Evolutionary conservation across 345 rosid genomes (phyloP), one percentile per base, ranked within the genome.

Genomic region (Eucalyptus tenuipes): DNA sequence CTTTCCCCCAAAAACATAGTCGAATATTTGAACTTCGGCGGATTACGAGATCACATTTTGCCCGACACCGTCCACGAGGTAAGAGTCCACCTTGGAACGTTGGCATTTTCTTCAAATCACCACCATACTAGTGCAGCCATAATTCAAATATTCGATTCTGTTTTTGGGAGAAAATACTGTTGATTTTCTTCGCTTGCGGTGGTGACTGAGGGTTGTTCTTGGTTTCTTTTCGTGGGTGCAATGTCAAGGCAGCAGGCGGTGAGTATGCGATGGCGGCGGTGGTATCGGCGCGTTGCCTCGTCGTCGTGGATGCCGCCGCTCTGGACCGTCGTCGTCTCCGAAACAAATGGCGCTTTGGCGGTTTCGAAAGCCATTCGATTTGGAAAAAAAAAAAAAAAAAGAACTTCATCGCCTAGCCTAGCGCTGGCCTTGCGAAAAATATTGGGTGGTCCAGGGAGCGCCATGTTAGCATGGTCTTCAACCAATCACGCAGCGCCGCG

Each of bases 41-140:
- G 92, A 93, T 88, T 94, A 94, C 75, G 44, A 90, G 66, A 90
- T 95, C 91, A 93, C 94, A 42, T 93, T 94, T 88, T 95, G 97
- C 89, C 95, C 95, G 29, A 88, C 91, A 48, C 89, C 92, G 24
- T 88, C 89, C 47, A 88, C 94, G 57, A 94, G 94, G 95, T 93
- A 91, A 68, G 24, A 2, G 9, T 64, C 16, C 45, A 71, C 45
- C 25, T 37, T 2, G 81, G 80, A 33, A 68, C 33, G 17, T 68
- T 17, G 80, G 44, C 44, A 68, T 33, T 68, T 68, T 18, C 80
- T 5, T 3, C 14, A 45, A 18, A 66, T 20, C 53, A 15, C 81
- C 13, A 45, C 40, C 81, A 37, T 18, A 18, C 22, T 45, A 71
- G 7, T 18, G 45, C 27, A 5, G 45, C 13, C 11, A 37, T 37